Base-by-base conservation (phyloP, 352 stramenopile species). In the Albugo laibachii region DNA sequence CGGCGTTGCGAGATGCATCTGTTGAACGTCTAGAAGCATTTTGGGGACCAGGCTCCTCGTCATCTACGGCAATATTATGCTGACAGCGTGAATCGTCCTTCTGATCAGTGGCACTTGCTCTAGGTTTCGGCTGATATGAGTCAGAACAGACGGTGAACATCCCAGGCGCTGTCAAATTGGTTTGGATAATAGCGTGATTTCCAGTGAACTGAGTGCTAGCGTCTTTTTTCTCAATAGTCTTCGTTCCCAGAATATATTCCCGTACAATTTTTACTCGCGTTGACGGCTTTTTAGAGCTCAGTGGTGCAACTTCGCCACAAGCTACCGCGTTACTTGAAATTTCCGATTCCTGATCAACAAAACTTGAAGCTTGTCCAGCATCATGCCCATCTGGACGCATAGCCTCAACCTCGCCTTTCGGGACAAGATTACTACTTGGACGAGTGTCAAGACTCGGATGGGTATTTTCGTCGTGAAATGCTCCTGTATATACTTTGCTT, bases 121-220 rank as follows among this genome's bases (percentile, higher is more conserved):
- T 31, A 31, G 3, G 24, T 31, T 31, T 8, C 8, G 24, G 24
- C 3, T 31, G 24, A 8, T 31, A 31, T 31, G 24, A 10, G 8
- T 3, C 24, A 31, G 24, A 31, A 31, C 24, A 31, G 8, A 31
- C 24, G 24, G 24, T 31, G 24, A 31, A 57, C 65, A 80, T 78
- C 6, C 69, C 66, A 46, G 79, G 55, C 1, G 73, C 68, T 8
- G 64, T 60, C 10, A 85, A 35, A 37, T 85, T 68, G 1, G 73
- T 61, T 59, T 85, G 73, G 36, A 83, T 75, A 8, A 49, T 59
- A 14, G 70, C 70, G 48, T 85, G 73, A 41, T 85, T 85, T 13
- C 73, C 73, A 2, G 73, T 85, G 49, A 67, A 83, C 36, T 85
- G 73, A 36, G 69, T 85, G 20, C 57, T 66, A 10, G 64, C 73